Evolutionary conservation across 805 yeast genomes (phyloP), one percentile per base, ranked within the genome.

Genomic region (Hanseniaspora nectarophila): DNA sequence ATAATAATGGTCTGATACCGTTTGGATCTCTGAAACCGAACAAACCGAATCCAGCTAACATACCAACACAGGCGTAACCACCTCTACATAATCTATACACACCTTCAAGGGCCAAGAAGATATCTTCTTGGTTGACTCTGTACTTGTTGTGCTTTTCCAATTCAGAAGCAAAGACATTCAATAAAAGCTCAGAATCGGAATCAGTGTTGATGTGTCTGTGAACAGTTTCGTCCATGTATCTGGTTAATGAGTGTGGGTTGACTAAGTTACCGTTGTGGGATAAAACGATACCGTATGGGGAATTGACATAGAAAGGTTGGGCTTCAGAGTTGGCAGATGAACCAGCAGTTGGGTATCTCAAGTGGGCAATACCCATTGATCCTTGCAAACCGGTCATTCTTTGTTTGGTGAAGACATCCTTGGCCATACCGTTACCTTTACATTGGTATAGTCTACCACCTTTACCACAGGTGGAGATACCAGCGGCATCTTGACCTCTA

Each of bases 401-500:
- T 43, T 71, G 69, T 65, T 80, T 85, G 43, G 95, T 87, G 77
- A 92, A 92, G 33, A 92, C 98, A 63, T 92, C 98, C 61, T 94
- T 77, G 54, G 95, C 97, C 95, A 92, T 86, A 58, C 98, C 98
- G 67, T 88, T 90, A 61, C 98, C 98, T 71, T 92, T 92, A 68
- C 98, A 92, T 70, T 90, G 97, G 70, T 86, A 89, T 54, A 92
- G 76, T 55, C 98, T 76, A 57, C 97, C 98, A 56, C 90, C 80
- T 43, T 83, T 73, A 51, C 96, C 97, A 66, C 96, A 87, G 7
- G 98, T 92, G 23, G 87, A 92, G 52, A 92, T 90, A 57, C 98
- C 98, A n/a, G 97, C 96, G 10, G 98, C 98, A 67, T 92, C 98
- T 71, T 92, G 98, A 43, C 98, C 98, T 64, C 98, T 78, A 65